Base-by-base conservation (phyloP, 331 rosid genomes). In the Stylosanthes scabra region DNA sequence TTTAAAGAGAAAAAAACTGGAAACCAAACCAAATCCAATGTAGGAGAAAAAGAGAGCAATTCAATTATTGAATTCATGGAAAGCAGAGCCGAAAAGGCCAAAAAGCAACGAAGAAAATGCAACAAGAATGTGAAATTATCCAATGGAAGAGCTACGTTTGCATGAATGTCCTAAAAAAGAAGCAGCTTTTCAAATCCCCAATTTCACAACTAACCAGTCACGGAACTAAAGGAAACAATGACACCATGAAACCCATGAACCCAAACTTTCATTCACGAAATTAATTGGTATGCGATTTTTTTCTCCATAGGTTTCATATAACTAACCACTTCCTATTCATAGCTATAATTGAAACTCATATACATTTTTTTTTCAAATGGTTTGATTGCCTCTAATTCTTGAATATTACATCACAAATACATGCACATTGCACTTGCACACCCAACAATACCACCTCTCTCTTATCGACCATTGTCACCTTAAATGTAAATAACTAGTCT, bases 201-300 rank as follows among this genome's bases (percentile, higher is more conserved):
- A 57, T 74, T 20, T 58, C 45, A 39, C 66, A 72, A 57, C 78
- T 20, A 67, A 76, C 40, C 25, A 68, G 41, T 69, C 80, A 74
- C 83, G 80, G 83, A 74, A 42, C 8, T 11, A 49, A 16, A 10
- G 7, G 7, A 72, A 65, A 64, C 63, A 40, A 47, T 8, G 11
- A 41, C 57, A 5, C 51, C 83, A 72, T 72, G 83, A 79, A 66
- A 72, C 65, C 83, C 79, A 67, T 79, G 79, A 72, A 31, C 0
- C 4, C 5, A 31, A 59, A 62, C 4, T 9, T 65, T 14, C 2
- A 27, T 39, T 72, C 54, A 5, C 46, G 12, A 59, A 14, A 66
- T 72, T 66, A 58, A 51, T 59, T 20, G 25, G 1, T 20, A 20
- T 20, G 25, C 1, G 25, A 20, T 20, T 20, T 20, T n/a, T 20